Evolutionary conservation across 129 eudicot genomes (phyloP).

Genomic region (Flaveria trinervia): DNA sequence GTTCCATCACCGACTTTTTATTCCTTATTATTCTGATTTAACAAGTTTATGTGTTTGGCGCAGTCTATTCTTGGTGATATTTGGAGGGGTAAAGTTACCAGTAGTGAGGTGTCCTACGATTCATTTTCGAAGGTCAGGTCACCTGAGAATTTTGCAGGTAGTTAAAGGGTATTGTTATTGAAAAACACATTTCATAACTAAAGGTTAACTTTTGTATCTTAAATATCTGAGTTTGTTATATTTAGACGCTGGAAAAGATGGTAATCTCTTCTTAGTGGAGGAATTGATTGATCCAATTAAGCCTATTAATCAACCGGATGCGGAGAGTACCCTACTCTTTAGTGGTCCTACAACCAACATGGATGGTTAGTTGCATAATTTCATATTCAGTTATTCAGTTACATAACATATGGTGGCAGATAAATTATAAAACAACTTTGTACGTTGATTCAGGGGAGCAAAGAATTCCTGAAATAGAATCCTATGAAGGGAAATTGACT

Average conservation of each 20-base stretch:
- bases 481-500: conserved; percentile 21
- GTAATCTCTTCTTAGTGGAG: conserved; percentile 32
- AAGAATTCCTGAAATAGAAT: conserved; percentile 9
- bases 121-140: conserved; percentile 46
- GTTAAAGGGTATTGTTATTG: neutral
- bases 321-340: conserved; percentile 26
- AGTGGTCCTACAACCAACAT: conserved; percentile 16
- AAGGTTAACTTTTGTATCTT: neutral
- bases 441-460: conserved; percentile 42
- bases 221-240: neutral
- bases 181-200: neutral
- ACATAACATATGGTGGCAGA: neutral
- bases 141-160: conserved; percentile 60
- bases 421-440: neutral
- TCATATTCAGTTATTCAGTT: neutral
- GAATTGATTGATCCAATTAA: conserved; percentile 29
- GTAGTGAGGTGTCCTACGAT: conserved; percentile 62
- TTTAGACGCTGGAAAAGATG: conserved; percentile 43
- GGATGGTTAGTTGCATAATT: conserved; percentile 41
- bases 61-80: conserved; percentile 68
- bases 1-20: neutral
- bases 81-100: conserved; percentile 64
- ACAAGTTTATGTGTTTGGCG: neutral
- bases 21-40: neutral
- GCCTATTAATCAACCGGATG: conserved; percentile 25